phyloP scores from a whole-genome alignment of 768 basidiomycete genomes.

The Amanita phalloides region DNA sequence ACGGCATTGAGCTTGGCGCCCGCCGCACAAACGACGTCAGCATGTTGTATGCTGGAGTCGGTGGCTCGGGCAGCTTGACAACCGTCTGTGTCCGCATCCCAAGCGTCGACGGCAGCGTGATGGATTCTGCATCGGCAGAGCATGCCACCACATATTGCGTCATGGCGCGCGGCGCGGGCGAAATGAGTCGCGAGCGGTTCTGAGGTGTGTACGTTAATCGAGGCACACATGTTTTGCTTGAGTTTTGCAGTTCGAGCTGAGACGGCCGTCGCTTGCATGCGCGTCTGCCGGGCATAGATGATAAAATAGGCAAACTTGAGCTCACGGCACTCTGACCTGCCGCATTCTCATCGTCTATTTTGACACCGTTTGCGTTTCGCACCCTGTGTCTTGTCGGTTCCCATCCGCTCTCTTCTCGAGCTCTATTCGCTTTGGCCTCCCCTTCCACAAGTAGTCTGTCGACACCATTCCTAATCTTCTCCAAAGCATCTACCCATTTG shows the following conservation, averaged over 20 bases:
- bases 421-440: not conserved
- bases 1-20: conserved; percentile 21
- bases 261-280: conserved; percentile 27
- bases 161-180: conserved; percentile 64
- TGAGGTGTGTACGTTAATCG: conserved; percentile 43
- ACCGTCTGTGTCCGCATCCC: conserved; percentile 39
- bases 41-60: conserved; percentile 51
- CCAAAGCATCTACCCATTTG: conserved; percentile 59
- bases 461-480: conserved; percentile 52
- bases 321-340: conserved; percentile 16
- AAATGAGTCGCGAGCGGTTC: conserved; percentile 42
- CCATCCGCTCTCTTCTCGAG: not conserved
- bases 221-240: conserved; percentile 26
- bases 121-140: conserved; percentile 36
- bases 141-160: conserved; percentile 60
- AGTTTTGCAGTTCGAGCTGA: not conserved
- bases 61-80: conserved; percentile 26
- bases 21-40: conserved; percentile 44
- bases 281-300: not conserved
- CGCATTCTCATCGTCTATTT: not conserved
- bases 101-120: conserved; percentile 60
- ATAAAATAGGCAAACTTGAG: conserved; percentile 31
- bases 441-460: conserved; percentile 39
- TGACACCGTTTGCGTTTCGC: not conserved
- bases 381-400: not conserved